Percentiles rank a stretch among this genome's conserved stretches.
These are phyloP conservation scores for Kwoniella dejecticola DNA, from an alignment of 768 basidiomycete species.

Conservation along the genomic window DNA sequence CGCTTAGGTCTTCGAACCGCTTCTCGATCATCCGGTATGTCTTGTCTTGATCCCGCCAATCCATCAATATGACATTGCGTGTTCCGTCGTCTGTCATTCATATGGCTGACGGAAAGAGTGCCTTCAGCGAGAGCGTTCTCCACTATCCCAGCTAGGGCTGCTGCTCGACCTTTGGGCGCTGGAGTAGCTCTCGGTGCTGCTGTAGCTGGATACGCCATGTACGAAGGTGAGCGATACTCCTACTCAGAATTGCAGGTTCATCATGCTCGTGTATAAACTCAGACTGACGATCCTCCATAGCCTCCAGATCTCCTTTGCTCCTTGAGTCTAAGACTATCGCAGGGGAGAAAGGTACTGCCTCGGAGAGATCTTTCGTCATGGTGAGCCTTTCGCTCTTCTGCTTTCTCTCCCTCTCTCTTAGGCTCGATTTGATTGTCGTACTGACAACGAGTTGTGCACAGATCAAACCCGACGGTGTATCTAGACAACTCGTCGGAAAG, in stretches of 20 bases:
- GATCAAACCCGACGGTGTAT: conserved; percentile 54
- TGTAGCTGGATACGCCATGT: conserved; percentile 34
- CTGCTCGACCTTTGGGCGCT: conserved; percentile 23
- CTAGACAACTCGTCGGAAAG: conserved; percentile 51
- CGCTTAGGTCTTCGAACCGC: conserved; percentile 43
- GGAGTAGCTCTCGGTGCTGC: conserved; percentile 37
- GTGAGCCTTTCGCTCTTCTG: conserved; percentile 19
- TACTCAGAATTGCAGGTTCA: not conserved
- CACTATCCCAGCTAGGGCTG: conserved; percentile 34
- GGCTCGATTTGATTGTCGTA: too few species aligned
- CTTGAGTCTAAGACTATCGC: conserved; percentile 50
- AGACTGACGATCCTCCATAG: not conserved
- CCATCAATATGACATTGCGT: too few species aligned
- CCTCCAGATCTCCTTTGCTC: conserved; percentile 27
- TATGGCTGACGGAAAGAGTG: too few species aligned
- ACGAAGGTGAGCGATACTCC: conserved; percentile 46
- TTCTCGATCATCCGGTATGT: conserved; percentile 44
- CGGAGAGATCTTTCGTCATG: conserved; percentile 51
- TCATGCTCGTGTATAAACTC: not conserved
- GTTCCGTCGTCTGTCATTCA: too few species aligned
- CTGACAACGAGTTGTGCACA: too few species aligned
- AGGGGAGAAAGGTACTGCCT: conserved; percentile 48
- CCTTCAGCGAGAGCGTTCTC: conserved; percentile 47
- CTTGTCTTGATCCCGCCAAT: too few species aligned
- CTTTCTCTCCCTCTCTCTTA: too few species aligned